These are phyloP conservation scores for Solanum etuberosum DNA, from an alignment of 257 asterid species.

Conservation along the genomic window DNA sequence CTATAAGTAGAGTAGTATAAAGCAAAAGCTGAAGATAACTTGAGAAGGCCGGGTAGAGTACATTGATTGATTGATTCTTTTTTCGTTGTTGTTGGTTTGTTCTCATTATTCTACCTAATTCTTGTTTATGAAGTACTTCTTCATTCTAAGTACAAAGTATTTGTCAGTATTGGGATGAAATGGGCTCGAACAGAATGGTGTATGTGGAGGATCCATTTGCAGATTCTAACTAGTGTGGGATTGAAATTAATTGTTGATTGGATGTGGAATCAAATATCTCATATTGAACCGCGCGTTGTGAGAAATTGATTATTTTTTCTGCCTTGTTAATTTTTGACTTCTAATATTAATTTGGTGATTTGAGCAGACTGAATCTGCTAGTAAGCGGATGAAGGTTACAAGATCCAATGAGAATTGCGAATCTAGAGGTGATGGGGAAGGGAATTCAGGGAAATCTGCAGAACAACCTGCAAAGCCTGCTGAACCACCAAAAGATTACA, in stretches of 20 bases:
- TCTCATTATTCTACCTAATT: not conserved
- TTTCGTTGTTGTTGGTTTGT: not conserved
- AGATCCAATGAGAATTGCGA: not conserved
- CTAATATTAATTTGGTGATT: not conserved
- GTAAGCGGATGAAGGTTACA: not conserved
- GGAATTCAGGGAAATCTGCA: conserved; percentile 14
- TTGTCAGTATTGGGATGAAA: not conserved
- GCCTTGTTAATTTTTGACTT: not conserved
- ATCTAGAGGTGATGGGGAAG: conserved; percentile 20
- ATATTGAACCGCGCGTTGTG: not conserved
- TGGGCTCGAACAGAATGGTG: not conserved
- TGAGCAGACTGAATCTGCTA: conserved; percentile 5
- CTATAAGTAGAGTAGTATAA: not conserved
- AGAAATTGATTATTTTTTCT: not conserved
- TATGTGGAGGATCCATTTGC: not conserved
- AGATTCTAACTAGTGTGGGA: not conserved
- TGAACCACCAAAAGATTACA: conserved; percentile 37
- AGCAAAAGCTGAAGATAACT: not conserved
- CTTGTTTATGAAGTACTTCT: not conserved
- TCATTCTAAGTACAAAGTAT: not conserved
- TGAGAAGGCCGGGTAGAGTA: not conserved
- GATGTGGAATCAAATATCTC: not conserved
- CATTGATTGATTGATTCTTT: not conserved
- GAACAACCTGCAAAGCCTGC: conserved; percentile 18
- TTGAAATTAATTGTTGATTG: not conserved